Evolutionary conservation across 2,329 filamentous ascomycete species (phyloP).

Genomic region (Calonectria pauciramosa): DNA sequence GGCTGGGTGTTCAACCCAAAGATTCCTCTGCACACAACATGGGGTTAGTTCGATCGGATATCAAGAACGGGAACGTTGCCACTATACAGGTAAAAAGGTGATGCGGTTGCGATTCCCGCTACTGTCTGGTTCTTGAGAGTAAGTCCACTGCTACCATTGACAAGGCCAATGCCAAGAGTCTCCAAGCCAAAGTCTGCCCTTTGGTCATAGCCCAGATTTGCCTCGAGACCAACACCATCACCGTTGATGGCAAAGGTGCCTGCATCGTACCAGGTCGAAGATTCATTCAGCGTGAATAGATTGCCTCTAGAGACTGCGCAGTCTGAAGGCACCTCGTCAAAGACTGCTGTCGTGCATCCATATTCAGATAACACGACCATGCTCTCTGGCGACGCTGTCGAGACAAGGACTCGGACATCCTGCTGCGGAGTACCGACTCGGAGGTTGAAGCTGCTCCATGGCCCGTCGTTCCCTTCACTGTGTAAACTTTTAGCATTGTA

Average conservation of each 20-base stretch:
- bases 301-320: slow-evolving; percentile 13
- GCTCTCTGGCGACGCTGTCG: slow-evolving; percentile 6
- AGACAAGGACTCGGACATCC: slow-evolving; percentile 10
- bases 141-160: slow-evolving; percentile 3
- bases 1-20: slow-evolving; percentile 4
- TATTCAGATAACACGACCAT: slow-evolving; percentile 5
- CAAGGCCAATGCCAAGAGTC: neutral
- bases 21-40: neutral
- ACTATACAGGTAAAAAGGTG: neutral
- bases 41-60: neutral
- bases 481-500: neutral
- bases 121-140: slow-evolving; percentile 10
- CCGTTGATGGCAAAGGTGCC: slow-evolving; percentile 5
- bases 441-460: slow-evolving; percentile 16
- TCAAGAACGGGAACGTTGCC: neutral
- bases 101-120: neutral
- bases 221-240: slow-evolving; percentile 5
- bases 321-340: slow-evolving; percentile 1
- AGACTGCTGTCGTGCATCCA: neutral
- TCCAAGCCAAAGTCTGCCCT: slow-evolving; percentile 13
- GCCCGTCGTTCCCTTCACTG: slow-evolving; percentile 19
- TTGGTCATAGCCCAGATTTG: slow-evolving; percentile 1
- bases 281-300: neutral
- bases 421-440: slow-evolving; percentile 13
- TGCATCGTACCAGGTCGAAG: slow-evolving; percentile 4